Evolutionary conservation across 2,329 filamentous ascomycete genomes (phyloP).

Genomic region (Cercospora sp.): DNA sequence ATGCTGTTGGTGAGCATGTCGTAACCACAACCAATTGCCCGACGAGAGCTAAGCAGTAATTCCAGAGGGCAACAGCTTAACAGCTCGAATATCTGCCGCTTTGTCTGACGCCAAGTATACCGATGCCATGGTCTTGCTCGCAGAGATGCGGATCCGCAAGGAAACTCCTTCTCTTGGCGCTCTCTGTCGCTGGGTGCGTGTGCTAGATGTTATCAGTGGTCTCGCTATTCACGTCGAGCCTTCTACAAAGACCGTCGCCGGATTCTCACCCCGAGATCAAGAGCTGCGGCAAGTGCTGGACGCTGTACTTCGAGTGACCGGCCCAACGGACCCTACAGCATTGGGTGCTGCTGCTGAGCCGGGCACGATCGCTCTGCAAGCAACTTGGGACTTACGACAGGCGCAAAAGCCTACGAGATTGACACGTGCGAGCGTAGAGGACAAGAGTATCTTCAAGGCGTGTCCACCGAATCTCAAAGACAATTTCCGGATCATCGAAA

Average conservation of each 20-base stretch:
- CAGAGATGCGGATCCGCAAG: constrained; percentile 68
- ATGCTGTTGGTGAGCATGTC: constrained; percentile 42
- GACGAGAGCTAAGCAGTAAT: neutral
- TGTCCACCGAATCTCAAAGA: constrained; percentile 43
- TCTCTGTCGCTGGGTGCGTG: constrained; percentile 70
- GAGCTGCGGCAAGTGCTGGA: constrained; percentile 64
- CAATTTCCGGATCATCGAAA: constrained; percentile 61
- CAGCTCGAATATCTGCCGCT: constrained; percentile 65
- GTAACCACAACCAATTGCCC: neutral
- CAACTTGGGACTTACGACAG: constrained; percentile 61
- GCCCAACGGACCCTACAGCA: constrained; percentile 54
- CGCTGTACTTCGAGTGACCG: constrained; percentile 63
- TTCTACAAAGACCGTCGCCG: constrained; percentile 38
- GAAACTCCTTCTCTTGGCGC: constrained; percentile 68
- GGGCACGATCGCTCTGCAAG: constrained; percentile 59
- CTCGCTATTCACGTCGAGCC: constrained; percentile 58
- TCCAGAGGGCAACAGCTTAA: constrained; percentile 62
- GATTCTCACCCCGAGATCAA: constrained; percentile 51
- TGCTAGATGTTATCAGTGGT: constrained; percentile 68
- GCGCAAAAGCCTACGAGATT: constrained; percentile 43
- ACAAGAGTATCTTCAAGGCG: constrained; percentile 55
- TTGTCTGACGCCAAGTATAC: constrained; percentile 65
- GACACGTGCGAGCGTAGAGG: constrained; percentile 60
- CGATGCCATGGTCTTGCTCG: constrained; percentile 65
- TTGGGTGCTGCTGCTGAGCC: constrained; percentile 20